These are phyloP conservation scores for Cairneyella variabilis DNA, from an alignment of 495 filamentous ascomycete species.

Conservation along the genomic window DNA sequence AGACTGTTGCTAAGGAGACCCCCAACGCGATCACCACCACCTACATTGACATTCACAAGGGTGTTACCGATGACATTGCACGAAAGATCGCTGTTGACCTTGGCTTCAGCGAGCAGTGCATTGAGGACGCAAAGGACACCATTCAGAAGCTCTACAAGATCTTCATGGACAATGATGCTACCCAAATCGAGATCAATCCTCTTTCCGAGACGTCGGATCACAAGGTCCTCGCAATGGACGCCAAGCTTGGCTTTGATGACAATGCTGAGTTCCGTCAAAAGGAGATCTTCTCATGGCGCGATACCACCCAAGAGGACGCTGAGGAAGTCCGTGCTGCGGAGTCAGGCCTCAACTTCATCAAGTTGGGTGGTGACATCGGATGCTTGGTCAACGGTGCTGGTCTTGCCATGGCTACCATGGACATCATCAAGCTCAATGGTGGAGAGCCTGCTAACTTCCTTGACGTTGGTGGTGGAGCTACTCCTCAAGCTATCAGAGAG, in stretches of 20 bases:
- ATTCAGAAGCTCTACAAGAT: conserved; percentile 99
- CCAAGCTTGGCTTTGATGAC: conserved; percentile 96
- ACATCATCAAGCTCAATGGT: conserved; percentile 99
- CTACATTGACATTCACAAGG: conserved; percentile 86
- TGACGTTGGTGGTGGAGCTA: conserved; percentile 96
- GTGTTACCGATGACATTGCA: conserved; percentile 94
- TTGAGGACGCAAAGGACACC: conserved; percentile 87
- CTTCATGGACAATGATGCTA: conserved; percentile 97
- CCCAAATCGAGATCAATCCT: conserved; percentile 99
- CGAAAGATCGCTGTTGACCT: conserved; percentile 84
- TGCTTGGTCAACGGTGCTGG: conserved; percentile 98
- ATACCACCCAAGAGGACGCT: conserved; percentile 90
- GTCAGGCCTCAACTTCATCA: conserved; percentile 97
- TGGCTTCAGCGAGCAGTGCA: conserved; percentile 94
- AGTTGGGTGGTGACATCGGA: conserved; percentile 98
- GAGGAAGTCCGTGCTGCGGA: conserved; percentile 96
- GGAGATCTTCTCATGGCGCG: conserved; percentile 91
- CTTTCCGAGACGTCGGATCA: conserved; percentile 96
- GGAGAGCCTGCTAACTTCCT: conserved; percentile 97
- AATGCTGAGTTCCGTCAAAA: conserved; percentile 98
- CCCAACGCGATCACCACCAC: conserved; percentile 93
- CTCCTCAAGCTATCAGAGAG: conserved; percentile 91
- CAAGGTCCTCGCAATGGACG: conserved; percentile 97
- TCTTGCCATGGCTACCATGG: conserved; percentile 99
- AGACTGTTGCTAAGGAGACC: conserved; percentile 95